A percentile compares a stretch with the other conserved stretches of the same genome.
phyloP scores from a whole-genome alignment of 2,329 filamentous ascomycete species.

The Colletotrichum phormii region DNA sequence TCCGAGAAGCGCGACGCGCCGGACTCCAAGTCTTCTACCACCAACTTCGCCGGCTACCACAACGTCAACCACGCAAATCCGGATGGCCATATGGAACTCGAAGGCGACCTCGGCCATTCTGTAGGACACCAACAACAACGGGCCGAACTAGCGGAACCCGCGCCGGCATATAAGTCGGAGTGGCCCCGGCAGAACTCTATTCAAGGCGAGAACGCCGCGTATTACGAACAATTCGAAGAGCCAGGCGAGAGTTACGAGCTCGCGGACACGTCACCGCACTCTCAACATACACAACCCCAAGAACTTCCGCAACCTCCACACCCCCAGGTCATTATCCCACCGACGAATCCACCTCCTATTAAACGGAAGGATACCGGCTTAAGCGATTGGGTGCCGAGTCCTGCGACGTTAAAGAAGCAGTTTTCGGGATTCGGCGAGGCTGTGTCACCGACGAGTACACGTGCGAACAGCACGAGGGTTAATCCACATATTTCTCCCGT shows the following conservation, averaged over 20 bases:
- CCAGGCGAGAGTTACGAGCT: conserved; percentile 30
- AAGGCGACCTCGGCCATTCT: conserved; percentile 10
- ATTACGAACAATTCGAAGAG: conserved; percentile 8
- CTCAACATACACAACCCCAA: no score
- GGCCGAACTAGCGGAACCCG: conserved; percentile 25
- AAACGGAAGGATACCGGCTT: conserved; percentile 14
- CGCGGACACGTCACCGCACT: conserved; percentile 24
- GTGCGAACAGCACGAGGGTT: conserved; percentile 13
- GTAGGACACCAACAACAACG: background rate
- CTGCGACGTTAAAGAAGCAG: conserved; percentile 11
- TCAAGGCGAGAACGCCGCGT: conserved; percentile 15
- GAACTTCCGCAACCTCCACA: no score
- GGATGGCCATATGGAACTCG: conserved; percentile 23
- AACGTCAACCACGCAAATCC: conserved; percentile 18
- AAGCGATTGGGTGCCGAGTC: conserved; percentile 11
- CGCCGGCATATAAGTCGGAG: conserved; percentile 22
- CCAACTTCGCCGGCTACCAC: conserved; percentile 17
- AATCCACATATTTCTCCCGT: conserved; percentile 11
- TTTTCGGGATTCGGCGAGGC: conserved; percentile 7
- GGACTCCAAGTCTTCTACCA: conserved; percentile 30
- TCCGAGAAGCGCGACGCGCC: conserved; percentile 31
- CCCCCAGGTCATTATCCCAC: background rate
- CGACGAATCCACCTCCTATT: background rate
- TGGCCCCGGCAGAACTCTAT: conserved; percentile 34
- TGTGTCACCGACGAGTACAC: conserved; percentile 28